Conservation (phyloP, 208 protist genomes). For the Porcisia hertigi region DNA sequence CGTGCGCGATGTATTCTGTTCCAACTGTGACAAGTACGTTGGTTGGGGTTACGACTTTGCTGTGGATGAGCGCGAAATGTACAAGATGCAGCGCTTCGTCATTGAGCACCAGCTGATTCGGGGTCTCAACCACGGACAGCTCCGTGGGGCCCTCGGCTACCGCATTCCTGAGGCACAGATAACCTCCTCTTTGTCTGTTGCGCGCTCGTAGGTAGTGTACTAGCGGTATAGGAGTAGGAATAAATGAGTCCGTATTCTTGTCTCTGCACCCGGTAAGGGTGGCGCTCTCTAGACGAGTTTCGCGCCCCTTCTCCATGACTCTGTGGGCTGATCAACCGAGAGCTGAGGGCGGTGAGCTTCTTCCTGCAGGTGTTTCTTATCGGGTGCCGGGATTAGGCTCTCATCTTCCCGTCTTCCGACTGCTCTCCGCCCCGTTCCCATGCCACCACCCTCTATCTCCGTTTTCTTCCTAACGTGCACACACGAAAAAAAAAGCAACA, state of each 20-base stretch:
- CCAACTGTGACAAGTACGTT: slow-evolving; percentile 71
- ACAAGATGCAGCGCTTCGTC: slow-evolving; percentile 82
- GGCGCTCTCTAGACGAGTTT: background rate
- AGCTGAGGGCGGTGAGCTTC: background rate
- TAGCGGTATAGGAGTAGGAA: background rate
- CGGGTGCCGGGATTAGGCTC: background rate
- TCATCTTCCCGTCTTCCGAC: background rate
- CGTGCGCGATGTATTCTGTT: slow-evolving; percentile 79
- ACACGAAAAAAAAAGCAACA: too few species aligned
- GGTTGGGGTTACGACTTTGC: slow-evolving; percentile 88
- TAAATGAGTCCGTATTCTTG: background rate
- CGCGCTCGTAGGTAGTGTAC: slow-evolving; percentile 1
- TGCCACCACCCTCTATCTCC: too few species aligned
- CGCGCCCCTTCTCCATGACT: background rate
- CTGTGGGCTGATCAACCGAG: background rate
- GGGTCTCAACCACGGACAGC: slow-evolving; percentile 18
- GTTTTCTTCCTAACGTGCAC: too few species aligned
- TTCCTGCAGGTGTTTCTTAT: too few species aligned
- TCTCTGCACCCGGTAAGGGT: background rate
- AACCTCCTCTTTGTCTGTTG: slow-evolving; percentile 15
- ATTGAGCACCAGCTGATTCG: slow-evolving; percentile 68
- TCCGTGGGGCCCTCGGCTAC: slow-evolving; percentile 18
- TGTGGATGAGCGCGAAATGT: slow-evolving; percentile 71
- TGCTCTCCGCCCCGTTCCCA: too few species aligned
- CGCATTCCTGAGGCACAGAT: slow-evolving; percentile 14